Evolutionary conservation across 768 basidiomycete species (phyloP).

Genomic region (Lyophyllum semitale): DNA sequence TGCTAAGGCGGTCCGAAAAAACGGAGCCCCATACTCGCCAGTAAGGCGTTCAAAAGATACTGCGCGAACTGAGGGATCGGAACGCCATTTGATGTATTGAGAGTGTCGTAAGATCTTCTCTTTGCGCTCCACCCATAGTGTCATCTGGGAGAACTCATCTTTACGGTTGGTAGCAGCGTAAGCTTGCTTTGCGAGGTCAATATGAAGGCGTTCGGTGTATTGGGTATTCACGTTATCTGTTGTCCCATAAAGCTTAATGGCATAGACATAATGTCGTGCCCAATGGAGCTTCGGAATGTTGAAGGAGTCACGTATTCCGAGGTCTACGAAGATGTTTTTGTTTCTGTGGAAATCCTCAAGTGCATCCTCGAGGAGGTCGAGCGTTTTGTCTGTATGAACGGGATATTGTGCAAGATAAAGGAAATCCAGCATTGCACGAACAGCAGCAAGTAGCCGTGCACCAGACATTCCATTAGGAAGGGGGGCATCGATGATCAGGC

Average conservation of each 20-base stretch:
- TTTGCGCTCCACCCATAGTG: constrained; percentile 31
- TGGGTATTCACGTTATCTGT: constrained; percentile 42
- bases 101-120: constrained; percentile 30
- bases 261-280: constrained; percentile 30
- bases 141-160: constrained; percentile 41
- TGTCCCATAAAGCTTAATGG: constrained; percentile 33
- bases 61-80: constrained; percentile 15
- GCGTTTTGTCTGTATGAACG: constrained; percentile 27
- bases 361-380: constrained; percentile 24
- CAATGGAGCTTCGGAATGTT: constrained; percentile 43
- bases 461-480: constrained; percentile 9
- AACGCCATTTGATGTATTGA: constrained; percentile 23
- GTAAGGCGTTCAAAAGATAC: constrained; percentile 7
- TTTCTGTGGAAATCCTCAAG: constrained; percentile 36
- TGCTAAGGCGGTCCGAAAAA: constrained; percentile 24
- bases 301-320: constrained; percentile 33
- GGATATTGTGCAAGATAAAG: constrained; percentile 38
- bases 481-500: constrained; percentile 25
- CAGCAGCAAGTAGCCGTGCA: constrained; percentile 23
- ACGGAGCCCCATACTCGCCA: neutral
- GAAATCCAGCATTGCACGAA: constrained; percentile 39
- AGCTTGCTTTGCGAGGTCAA: constrained; percentile 35
- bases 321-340: constrained; percentile 36
- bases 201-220: constrained; percentile 40
- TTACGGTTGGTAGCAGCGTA: constrained; percentile 29